Percentiles rank a stretch among this genome's conserved stretches.
Evolutionary conservation across 2,329 filamentous ascomycete genomes (phyloP).

Genomic region (Talaromyces albobiverticillius): DNA sequence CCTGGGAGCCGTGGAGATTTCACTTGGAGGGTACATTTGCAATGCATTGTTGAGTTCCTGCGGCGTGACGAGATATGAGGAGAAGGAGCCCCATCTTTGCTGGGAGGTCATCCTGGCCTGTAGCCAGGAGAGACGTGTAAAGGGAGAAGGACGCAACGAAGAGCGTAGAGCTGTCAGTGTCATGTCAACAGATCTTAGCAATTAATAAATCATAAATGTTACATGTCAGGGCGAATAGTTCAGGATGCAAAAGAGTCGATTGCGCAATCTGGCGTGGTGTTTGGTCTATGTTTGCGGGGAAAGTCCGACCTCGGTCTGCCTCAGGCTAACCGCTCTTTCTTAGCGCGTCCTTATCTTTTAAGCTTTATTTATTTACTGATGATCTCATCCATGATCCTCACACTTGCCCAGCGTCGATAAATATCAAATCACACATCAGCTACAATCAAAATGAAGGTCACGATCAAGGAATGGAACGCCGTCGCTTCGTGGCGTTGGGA

Average conservation of each 20-base stretch:
- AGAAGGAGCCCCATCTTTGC: constrained; percentile 56
- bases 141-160: constrained; percentile 16
- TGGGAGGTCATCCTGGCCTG: constrained; percentile 18
- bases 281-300: background rate
- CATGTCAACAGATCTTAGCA: constrained; percentile 24
- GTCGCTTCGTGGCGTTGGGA: constrained; percentile 98
- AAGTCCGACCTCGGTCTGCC: constrained; percentile 4
- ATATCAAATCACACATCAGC: background rate
- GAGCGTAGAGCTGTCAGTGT: constrained; percentile 33
- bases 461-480: constrained; percentile 86
- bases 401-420: too few relatives aligned
- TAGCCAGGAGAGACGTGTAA: constrained; percentile 22
- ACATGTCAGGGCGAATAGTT: background rate
- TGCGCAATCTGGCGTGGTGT: constrained; percentile 1
- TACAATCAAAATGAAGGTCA: constrained; percentile 75
- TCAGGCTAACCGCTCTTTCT: background rate
- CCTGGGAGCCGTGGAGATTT: constrained; percentile 75
- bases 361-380: too few relatives aligned
- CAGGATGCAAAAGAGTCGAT: background rate
- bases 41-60: constrained; percentile 77
- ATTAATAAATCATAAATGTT: background rate
- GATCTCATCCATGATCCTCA: too few relatives aligned
- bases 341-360: background rate
- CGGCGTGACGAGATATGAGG: constrained; percentile 82
- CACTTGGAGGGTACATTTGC: constrained; percentile 73